Base-by-base conservation (phyloP, 2,329 filamentous ascomycete genomes). In the Aspergillus brunneoviolaceus region DNA sequence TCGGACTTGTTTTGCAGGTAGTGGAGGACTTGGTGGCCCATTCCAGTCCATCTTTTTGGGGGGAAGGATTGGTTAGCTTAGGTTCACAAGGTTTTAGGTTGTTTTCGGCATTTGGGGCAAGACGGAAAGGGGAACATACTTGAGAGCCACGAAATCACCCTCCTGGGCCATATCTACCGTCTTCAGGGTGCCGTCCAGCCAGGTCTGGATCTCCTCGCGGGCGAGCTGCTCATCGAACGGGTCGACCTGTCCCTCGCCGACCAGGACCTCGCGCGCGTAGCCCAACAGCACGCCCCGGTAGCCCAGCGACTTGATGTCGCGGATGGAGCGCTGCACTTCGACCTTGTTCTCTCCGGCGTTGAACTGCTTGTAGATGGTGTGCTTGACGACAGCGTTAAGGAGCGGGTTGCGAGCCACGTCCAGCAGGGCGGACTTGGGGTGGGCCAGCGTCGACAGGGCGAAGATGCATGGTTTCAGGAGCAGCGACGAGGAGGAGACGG, bases 381-480 rank as follows among this genome's bases (percentile, higher is more conserved):
- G 76, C 63, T 79, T 79, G 27, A 81, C 70, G 3, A 81, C 67
- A 52, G 75, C 70, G 49, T 79, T 76, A 11, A 85, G 67, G 3
- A 83, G 19, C 1, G 74, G 74, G 65, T 83, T 83, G 16, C 74
- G 75, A 55, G 83, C 80, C 0, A 82, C 80, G 63, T 82, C 80
- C 33, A 82, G 69, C 1, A 83, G 55, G 1, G 72, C 58, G 0
- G 74, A 78, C 58, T 76, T 77, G 5, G 80, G 81, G 54, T 79
- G 74, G 1, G 79, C 77, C 55, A 82, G 83, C 25, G 83, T 74
- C 6, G 82, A 85, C 74, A 96, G 89, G 53, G 90, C 78, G 60
- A 82, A 83, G 57, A 96, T 84, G 47, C 89, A 94, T 1, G 90
- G 88, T 12, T 82, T 80, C 7, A 96, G 84, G 0, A 96, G 84